Evolutionary conservation across 1,139 yeast genomes (phyloP).

Genomic region (Taphrina flavorubra): DNA sequence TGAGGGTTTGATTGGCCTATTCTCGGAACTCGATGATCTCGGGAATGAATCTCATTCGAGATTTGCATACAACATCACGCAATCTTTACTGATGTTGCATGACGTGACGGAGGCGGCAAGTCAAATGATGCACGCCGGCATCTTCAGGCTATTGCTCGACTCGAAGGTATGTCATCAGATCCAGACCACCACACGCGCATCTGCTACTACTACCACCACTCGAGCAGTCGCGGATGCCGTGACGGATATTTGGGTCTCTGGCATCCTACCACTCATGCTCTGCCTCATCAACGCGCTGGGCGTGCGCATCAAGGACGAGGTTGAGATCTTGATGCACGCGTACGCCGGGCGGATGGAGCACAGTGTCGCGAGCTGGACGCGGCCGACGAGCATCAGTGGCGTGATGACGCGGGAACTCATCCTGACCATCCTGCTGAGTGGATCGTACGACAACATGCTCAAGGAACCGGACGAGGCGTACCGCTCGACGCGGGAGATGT

Average conservation of each 20-base stretch:
- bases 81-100: neutral
- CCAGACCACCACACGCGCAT: neutral
- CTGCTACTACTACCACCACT: neutral
- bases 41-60: neutral
- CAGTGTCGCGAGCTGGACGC: conserved; percentile 19
- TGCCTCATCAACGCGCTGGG: conserved; percentile 27
- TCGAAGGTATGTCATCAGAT: conserved; percentile 4
- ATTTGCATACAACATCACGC: neutral
- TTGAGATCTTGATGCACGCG: conserved; percentile 14
- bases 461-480: conserved; percentile 9
- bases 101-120: conserved; percentile 19
- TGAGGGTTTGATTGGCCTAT: conserved; percentile 1
- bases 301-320: conserved; percentile 22
- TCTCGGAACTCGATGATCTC: conserved; percentile 1
- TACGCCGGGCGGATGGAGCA: conserved; percentile 21
- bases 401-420: conserved; percentile 18
- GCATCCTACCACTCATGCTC: conserved; percentile 22
- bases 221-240: neutral
- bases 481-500: neutral
- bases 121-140: conserved; percentile 28
- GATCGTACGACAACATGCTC: conserved; percentile 23
- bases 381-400: conserved; percentile 1
- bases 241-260: conserved; percentile 3
- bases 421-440: conserved; percentile 14
- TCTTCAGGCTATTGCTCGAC: conserved; percentile 22